Evolutionary conservation across 2,329 filamentous ascomycete genomes (phyloP).

Genomic region (Grosmannia clavigera): DNA sequence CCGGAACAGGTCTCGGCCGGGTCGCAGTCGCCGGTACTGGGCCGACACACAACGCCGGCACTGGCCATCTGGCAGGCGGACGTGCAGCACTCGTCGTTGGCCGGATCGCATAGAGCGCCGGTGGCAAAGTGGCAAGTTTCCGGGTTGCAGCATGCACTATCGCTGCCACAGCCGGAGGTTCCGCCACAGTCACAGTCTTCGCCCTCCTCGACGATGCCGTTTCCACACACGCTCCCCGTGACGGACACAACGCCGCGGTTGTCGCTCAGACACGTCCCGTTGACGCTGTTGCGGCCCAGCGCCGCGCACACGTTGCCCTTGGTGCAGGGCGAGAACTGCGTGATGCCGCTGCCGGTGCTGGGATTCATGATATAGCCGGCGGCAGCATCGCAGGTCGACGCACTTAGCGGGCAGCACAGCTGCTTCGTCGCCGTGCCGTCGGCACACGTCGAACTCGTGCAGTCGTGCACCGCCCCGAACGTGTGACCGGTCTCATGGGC

Average conservation of each 20-base stretch:
- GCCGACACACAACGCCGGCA: conserved; percentile 63
- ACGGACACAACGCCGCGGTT: conserved; percentile 77
- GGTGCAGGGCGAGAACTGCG: conserved; percentile 72
- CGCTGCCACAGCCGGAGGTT: conserved; percentile 52
- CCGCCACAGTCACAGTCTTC: conserved; percentile 97
- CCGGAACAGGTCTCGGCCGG: conserved; percentile 75
- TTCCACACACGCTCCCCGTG: conserved; percentile 77
- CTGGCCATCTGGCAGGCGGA: conserved; percentile 52
- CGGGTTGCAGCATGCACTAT: conserved; percentile 66
- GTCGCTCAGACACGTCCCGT: conserved; percentile 64
- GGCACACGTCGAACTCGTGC: conserved; percentile 53
- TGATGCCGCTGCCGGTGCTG: conserved; percentile 61
- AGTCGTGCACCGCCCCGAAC: conserved; percentile 93
- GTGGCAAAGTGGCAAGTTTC: conserved; percentile 73
- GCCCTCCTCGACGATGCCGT: conserved; percentile 88
- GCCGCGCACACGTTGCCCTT: conserved; percentile 92
- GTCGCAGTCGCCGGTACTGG: conserved; percentile 71
- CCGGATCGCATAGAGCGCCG: conserved; percentile 64
- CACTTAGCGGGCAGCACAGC: conserved; percentile 68
- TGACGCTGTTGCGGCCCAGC: conserved; percentile 63
- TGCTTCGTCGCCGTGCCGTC: conserved; percentile 40
- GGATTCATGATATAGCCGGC: conserved; percentile 94
- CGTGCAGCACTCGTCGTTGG: conserved; percentile 74
- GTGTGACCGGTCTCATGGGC: conserved; percentile 92
- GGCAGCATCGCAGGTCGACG: conserved; percentile 56